These are phyloP conservation scores for Prunella vulgaris DNA, from an alignment of 257 asterid species.

Conservation along the genomic window DNA sequence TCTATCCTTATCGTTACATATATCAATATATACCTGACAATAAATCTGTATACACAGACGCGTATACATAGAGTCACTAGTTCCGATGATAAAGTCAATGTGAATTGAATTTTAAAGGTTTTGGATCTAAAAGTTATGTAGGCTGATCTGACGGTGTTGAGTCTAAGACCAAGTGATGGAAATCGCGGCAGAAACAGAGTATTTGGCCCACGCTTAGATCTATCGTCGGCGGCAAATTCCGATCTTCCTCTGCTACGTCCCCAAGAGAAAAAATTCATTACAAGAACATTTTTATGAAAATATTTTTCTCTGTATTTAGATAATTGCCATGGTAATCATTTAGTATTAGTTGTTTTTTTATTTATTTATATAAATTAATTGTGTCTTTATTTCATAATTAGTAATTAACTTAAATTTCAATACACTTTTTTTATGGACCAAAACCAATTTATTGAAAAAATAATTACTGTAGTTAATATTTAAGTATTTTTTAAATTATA, in stretches of 20 bases:
- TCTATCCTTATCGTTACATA: constrained; percentile 2
- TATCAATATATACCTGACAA: constrained; percentile 18
- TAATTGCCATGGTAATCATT: no score
- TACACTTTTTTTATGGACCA: no score
- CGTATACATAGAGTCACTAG: background rate
- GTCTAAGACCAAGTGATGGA: constrained; percentile 77
- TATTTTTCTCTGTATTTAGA: no score
- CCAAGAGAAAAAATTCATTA: no score
- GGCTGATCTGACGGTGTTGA: constrained; percentile 59
- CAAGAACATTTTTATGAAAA: no score
- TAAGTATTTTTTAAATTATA: no score
- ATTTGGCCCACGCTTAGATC: constrained; percentile 48
- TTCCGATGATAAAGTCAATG: constrained; percentile 9
- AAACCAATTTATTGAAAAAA: no score
- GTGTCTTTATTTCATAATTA: no score
- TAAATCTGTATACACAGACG: constrained; percentile 8
- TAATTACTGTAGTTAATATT: no score
- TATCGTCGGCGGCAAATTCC: constrained; percentile 39
- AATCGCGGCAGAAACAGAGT: constrained; percentile 53
- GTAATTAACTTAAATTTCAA: no score
- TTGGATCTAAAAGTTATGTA: constrained; percentile 48
- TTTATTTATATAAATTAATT: no score
- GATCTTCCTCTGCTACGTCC: constrained; percentile 57
- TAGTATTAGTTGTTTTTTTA: no score
- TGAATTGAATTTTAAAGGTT: constrained; percentile 19